phyloP scores from a whole-genome alignment of 129 eudicot genomes.

The Glebionis coronaria region DNA sequence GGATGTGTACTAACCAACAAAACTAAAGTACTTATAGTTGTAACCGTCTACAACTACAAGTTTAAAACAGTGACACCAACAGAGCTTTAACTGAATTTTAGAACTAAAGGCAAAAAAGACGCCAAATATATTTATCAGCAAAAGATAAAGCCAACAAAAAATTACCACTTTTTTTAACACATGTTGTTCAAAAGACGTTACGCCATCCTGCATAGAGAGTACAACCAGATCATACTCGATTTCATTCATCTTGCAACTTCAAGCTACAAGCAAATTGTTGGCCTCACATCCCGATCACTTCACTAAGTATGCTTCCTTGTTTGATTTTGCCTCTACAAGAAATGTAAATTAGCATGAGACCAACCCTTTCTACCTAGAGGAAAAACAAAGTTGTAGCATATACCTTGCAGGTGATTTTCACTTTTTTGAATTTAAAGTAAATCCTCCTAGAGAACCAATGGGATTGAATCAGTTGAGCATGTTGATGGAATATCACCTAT shows the following conservation, averaged over 20 bases:
- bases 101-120: no score
- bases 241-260: conserved; percentile 26
- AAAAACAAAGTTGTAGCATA: not conserved
- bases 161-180: conserved; percentile 48
- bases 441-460: conserved; percentile 42
- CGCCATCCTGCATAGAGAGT: conserved; percentile 40
- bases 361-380: no score
- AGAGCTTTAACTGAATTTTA: no score
- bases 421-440: conserved; percentile 38
- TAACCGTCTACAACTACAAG: no score
- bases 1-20: no score
- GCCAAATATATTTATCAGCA: no score
- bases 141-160: no score
- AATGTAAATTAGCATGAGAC: not conserved
- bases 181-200: conserved; percentile 47
- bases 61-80: no score
- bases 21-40: no score
- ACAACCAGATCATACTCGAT: conserved; percentile 38
- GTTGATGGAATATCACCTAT: conserved; percentile 92
- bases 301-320: conserved; percentile 39
- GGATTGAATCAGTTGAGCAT: conserved; percentile 85
- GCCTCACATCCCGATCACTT: conserved; percentile 34
- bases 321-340: conserved; percentile 50
- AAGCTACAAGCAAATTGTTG: not conserved
- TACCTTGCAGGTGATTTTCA: conserved; percentile 72